Base-by-base conservation (phyloP, 345 rosid species). In the Citropsis articulata region DNA sequence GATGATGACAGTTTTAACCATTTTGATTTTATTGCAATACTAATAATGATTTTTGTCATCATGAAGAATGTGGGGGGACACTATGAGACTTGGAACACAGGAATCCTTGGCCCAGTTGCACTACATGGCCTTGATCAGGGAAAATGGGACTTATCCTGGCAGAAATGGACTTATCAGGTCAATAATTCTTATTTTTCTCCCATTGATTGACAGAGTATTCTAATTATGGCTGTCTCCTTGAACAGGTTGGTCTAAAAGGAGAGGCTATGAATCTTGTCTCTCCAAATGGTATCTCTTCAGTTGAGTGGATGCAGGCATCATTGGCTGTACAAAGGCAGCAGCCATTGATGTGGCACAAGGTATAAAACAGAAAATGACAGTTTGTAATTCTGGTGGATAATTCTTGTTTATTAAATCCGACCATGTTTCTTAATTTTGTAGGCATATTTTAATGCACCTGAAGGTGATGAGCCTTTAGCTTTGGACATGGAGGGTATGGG, bases 401-500 rank as follows among this genome's bases (percentile, higher is more conserved):
- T 22, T 9, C 24, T 70, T 62, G 53, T 25, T 59, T 61, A 9
- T 19, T 28, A 50, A 45, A 60, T 56, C 67, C 48, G 10, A 65
- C 60, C 65, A 30, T 75, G 25, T 55, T 68, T 53, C 55, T 22
- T 66, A 18, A 53, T 63, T 80, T 30, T 77, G 30, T 86, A 94
- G 99, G 86, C 96, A 48, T 88, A 89, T 80, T 97, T 97, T 79
- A 86, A 94, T 83, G 90, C 98, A 76, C 98, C 99, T 28, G 93
- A 93, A 59, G 99, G 98, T 72, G 89, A 88, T 16, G 98, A 93
- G 77, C 97, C 98, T 9, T 85, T 94, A 81, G 98, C 98, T 81
- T 89, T 97, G 80, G 98, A 94, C 90, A 91, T 97, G 96, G 91
- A 87, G 76, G 93, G 98, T 27, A 97, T 94, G 98, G 98, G 98